phyloP scores from a whole-genome alignment of 768 basidiomycete genomes.

The Lactarius vividus region DNA sequence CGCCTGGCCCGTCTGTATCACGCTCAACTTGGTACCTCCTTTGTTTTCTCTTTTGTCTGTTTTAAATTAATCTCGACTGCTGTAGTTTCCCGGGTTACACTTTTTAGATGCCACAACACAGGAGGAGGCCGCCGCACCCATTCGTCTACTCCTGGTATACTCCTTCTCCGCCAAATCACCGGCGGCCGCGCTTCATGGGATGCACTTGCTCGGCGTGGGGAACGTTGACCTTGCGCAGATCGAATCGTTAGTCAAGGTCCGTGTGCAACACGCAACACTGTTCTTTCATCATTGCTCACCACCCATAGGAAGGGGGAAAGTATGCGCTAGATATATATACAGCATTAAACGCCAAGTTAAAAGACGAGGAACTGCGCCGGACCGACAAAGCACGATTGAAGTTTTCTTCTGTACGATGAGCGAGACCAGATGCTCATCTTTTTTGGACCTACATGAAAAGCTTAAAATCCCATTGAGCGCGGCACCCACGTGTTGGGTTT shows the following conservation, averaged over 20 bases:
- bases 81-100: constrained; percentile 54
- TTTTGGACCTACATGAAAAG: not conserved
- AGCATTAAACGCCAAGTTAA: constrained; percentile 61
- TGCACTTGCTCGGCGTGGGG: constrained; percentile 61
- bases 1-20: constrained; percentile 72
- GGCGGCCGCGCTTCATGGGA: constrained; percentile 54
- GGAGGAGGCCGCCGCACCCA: constrained; percentile 68
- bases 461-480: not conserved
- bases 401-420: constrained; percentile 38
- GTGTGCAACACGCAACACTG: constrained; percentile 14
- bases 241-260: constrained; percentile 54
- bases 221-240: constrained; percentile 51
- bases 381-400: constrained; percentile 57
- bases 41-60: not conserved
- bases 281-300: not conserved
- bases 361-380: constrained; percentile 59
- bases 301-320: constrained; percentile 59
- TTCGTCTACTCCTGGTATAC: constrained; percentile 60
- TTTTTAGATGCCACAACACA: constrained; percentile 71
- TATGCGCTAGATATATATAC: constrained; percentile 57
- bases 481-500: not conserved
- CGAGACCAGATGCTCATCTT: not conserved
- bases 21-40: constrained; percentile 64
- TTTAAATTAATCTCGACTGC: not conserved
- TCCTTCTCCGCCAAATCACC: constrained; percentile 47